Base-by-base conservation (phyloP, 805 yeast genomes). In the Saccharomycopsis fermentans region DNA sequence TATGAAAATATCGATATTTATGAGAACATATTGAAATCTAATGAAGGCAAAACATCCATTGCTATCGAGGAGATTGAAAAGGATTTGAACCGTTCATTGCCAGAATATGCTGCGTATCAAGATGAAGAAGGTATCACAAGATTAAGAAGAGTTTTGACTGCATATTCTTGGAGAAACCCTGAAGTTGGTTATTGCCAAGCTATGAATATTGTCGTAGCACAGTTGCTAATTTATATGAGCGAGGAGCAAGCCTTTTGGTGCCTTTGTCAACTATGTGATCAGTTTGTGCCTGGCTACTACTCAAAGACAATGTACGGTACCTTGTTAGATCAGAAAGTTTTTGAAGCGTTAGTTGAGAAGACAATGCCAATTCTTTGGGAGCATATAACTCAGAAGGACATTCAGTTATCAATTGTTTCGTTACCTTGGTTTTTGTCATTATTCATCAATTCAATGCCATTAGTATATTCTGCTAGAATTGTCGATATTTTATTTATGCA, bases 221-320 rank as follows among this genome's bases (percentile, higher is more conserved):
- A 89, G 0, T 70, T 87, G 56, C 72, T 87, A 60, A 86, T 86
- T 43, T 87, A 83, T 69, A 90, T 89, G 86, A 86, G 95, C 8
- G 99, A 94, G 70, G 99, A 92, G 64, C 98, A 94, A 71, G 98
- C 97, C 0, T 94, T 90, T 68, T 94, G 98, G 98, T 82, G 92
- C 59, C 76, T 94, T 58, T 81, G 83, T 58, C 80, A 81, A 17
- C 71, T 94, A 2, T 90, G 97, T 73, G 96, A 90, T 60, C 79
- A 82, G 43, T 80, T 87, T 60, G 87, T 90, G 3, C 98, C 98
- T 0, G 99, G 99, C 0, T 94, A 94, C 70, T 94, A 94, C 68
- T 91, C 98, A 2, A 89, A 83, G 66, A 92, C 97, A 0, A 94
- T 94, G 99, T 92, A 92, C 67, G 99, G 99, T 27, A 94, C 97